These are phyloP conservation scores for Syncephalastrum monosporum DNA, from an alignment of 371 early-diverging fungal species.

Conservation along the genomic window DNA sequence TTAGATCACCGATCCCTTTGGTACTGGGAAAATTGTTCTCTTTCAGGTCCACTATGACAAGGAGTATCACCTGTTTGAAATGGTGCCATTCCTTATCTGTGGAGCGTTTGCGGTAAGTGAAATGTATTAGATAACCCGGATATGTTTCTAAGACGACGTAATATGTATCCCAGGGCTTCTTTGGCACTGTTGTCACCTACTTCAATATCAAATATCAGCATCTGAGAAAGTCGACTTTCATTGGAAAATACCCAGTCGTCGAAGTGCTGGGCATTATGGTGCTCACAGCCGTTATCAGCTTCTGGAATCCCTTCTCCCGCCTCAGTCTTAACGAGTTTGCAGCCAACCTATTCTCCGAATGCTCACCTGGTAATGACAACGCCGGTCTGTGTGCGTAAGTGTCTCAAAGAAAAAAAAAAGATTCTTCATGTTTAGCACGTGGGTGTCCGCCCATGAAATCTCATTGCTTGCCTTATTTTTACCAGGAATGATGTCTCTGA, in stretches of 20 bases:
- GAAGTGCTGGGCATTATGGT: conserved; percentile 78
- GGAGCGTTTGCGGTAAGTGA: conserved; percentile 80
- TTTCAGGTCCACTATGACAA: conserved; percentile 88
- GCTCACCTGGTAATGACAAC: conserved; percentile 56
- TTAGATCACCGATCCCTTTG: conserved; percentile 82
- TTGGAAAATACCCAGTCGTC: conserved; percentile 54
- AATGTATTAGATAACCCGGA: not conserved
- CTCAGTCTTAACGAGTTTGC: conserved; percentile 78
- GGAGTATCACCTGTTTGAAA: conserved; percentile 88
- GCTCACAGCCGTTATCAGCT: conserved; percentile 72
- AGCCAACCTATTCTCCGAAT: conserved; percentile 80
- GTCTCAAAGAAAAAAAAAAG: conserved; percentile 1
- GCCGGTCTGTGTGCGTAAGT: conserved; percentile 67
- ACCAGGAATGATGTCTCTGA: conserved; percentile 31
- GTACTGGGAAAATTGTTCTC: conserved; percentile 87
- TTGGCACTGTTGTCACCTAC: conserved; percentile 80
- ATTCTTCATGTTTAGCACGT: not conserved
- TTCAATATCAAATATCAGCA: conserved; percentile 68
- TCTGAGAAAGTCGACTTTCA: conserved; percentile 51
- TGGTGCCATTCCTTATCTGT: conserved; percentile 75
- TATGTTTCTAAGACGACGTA: not conserved
- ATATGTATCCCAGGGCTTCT: conserved; percentile 66
- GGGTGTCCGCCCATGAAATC: not conserved
- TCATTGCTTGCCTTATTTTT: not conserved
- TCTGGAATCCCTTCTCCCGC: conserved; percentile 68